Base-by-base conservation (phyloP, 345 rosid genomes). In the Aurinia saxatilis region DNA sequence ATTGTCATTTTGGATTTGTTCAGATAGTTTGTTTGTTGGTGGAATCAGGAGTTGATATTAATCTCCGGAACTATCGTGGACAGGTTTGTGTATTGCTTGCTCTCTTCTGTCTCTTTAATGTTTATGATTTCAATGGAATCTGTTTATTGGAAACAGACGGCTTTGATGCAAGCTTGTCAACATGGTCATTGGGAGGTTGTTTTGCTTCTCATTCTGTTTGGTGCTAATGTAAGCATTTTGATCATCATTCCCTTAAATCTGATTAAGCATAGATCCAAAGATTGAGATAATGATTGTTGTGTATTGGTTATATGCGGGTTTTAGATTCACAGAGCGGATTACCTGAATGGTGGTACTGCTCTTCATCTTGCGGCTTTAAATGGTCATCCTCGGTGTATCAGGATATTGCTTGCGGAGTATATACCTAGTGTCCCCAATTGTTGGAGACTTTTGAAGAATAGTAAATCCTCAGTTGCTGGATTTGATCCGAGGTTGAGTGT, bases 91-190 rank as follows among this genome's bases (percentile, higher is more conserved):
- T 61, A 5, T 14, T 47, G 2, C 8, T 63, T 38, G 17, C 15
- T 42, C 6, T 50, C 15, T 54, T 2, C 2, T 55, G 53, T 57
- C 30, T 45, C 18, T 21, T 37, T 36, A 4, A 37, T 37, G 2
- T 7, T 10, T 33, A 10, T 37, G 34, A 10, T 52, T 7, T 23
- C 0, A 46, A 5, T 35, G 31, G 7, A 23, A 11, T 55, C 51
- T 56, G 54, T 56, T 16, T 30, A 7, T 64, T 60, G 64, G 37
- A 42, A 61, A 51, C 85, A 92, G 99, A 93, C 96, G 44, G 96
- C 99, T 69, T 74, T 93, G 85, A 93, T 93, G 96, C 99, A 93
- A 84, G 97, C 99, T 68, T 87, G 99, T 82, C 96, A 93, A 66
- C 78, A 90, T 79, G 97, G 99, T 66, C 96, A 93, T 65, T 93